Percentiles rank a stretch among this genome's conserved stretches.
Conservation (phyloP, 1,284 basidiomycete species). For the Austroboletus novae-zelandiae region DNA sequence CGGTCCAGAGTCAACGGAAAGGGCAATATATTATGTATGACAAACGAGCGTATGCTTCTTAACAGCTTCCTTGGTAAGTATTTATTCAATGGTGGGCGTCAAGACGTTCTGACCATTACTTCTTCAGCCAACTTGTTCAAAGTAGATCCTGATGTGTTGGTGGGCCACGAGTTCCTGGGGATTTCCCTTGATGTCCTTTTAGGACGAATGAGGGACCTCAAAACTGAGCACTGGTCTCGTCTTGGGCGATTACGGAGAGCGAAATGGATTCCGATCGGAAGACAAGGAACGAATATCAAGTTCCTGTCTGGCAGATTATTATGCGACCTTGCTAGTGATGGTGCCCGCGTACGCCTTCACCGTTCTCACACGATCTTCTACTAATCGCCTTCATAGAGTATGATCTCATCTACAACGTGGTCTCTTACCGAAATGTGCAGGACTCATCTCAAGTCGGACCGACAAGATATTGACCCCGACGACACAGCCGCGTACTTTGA, state of each 20-base stretch:
- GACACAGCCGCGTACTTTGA: slow-evolving; percentile 94
- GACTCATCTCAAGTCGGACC: slow-evolving; percentile 81
- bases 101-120: not conserved
- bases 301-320: slow-evolving; percentile 86
- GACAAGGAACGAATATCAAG: slow-evolving; percentile 82
- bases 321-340: slow-evolving; percentile 92
- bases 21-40: slow-evolving; percentile 74
- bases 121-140: slow-evolving; percentile 73
- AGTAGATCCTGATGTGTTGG: slow-evolving; percentile 91
- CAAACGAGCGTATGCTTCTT: slow-evolving; percentile 84
- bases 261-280: slow-evolving; percentile 79
- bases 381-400: slow-evolving; percentile 53
- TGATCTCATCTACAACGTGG: slow-evolving; percentile 97
- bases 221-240: slow-evolving; percentile 90
- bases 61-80: slow-evolving; percentile 73
- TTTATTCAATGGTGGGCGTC: not conserved
- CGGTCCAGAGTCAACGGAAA: slow-evolving; percentile 61
- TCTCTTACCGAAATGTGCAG: slow-evolving; percentile 96
- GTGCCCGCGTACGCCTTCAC: slow-evolving; percentile 70
- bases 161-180: slow-evolving; percentile 96
- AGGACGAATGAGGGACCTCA: slow-evolving; percentile 88
- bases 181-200: slow-evolving; percentile 89
- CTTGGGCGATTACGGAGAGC: slow-evolving; percentile 90
- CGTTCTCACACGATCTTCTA: not conserved
- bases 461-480: slow-evolving; percentile 95